Percentiles rank a stretch among this genome's conserved stretches.
phyloP scores from a whole-genome alignment of 2,329 filamentous ascomycete species.

The Ophiocordyceps camponoti-saundersi region DNA sequence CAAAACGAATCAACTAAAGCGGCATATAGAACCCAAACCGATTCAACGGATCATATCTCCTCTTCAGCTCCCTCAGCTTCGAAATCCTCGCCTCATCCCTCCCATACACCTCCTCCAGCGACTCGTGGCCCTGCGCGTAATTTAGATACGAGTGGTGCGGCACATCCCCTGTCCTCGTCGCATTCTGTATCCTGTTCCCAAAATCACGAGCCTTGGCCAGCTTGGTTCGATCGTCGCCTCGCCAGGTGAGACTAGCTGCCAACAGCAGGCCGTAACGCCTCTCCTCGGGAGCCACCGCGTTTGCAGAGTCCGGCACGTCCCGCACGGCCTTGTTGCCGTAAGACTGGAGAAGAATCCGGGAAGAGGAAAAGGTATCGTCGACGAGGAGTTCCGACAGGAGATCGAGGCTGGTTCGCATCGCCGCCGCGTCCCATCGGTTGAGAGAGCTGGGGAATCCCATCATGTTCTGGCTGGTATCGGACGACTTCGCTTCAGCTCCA shows the following conservation, averaged over 20 bases:
- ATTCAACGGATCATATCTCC: slow-evolving; percentile 5
- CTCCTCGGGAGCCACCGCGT: slow-evolving; percentile 4
- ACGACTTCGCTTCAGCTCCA: neutral
- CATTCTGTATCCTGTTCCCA: neutral
- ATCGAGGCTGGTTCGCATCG: slow-evolving; percentile 1
- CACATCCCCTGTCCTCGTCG: neutral
- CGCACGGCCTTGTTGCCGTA: slow-evolving; percentile 2
- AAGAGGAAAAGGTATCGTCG: slow-evolving; percentile 1
- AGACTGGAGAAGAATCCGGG: slow-evolving; percentile 1
- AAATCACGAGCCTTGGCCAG: slow-evolving; percentile 1
- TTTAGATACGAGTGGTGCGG: slow-evolving; percentile 6
- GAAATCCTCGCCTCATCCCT: slow-evolving; percentile 3
- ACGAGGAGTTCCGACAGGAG: slow-evolving; percentile 2
- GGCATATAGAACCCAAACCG: slow-evolving; percentile 4
- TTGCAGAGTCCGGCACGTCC: slow-evolving; percentile 1
- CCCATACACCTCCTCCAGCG: slow-evolving; percentile 4
- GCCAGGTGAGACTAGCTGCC: slow-evolving; percentile 3
- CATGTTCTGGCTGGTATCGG: slow-evolving; percentile 4
- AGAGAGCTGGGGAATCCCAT: slow-evolving; percentile 4
- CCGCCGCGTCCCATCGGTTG: slow-evolving; percentile 1
- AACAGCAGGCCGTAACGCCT: slow-evolving; percentile 3
- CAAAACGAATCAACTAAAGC: neutral
- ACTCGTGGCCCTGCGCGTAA: slow-evolving; percentile 5
- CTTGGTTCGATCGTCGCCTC: neutral
- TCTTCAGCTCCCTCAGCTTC: slow-evolving; percentile 4